Evolutionary conservation across 805 yeast species (phyloP).

Genomic region (Myxozyma lipomycoides): DNA sequence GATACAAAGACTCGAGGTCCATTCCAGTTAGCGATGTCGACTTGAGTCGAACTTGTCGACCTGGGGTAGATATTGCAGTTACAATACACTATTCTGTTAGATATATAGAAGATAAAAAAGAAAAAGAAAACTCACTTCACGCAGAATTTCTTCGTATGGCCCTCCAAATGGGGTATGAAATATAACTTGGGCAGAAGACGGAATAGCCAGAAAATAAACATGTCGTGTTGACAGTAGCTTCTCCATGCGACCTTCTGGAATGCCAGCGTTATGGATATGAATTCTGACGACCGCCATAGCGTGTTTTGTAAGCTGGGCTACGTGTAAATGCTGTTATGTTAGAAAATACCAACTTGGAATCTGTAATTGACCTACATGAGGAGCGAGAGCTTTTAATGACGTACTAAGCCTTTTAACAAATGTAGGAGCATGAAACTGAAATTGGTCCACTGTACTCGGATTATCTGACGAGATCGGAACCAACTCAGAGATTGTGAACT

Average conservation of each 20-base stretch:
- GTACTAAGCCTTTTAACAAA: constrained; percentile 8
- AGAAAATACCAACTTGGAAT: neutral
- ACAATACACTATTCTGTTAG: constrained; percentile 13
- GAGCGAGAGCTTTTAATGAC: constrained; percentile 10
- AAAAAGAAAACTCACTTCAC: constrained; percentile 6
- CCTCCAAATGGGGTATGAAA: constrained; percentile 22
- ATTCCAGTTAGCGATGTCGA: constrained; percentile 18
- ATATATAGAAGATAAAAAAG: neutral
- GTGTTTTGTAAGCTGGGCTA: constrained; percentile 17
- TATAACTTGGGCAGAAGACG: constrained; percentile 9
- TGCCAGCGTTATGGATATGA: constrained; percentile 11
- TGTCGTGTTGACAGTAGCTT: constrained; percentile 5
- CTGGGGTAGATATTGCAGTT: constrained; percentile 15
- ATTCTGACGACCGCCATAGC: constrained; percentile 21
- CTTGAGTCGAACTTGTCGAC: constrained; percentile 9
- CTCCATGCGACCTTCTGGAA: neutral
- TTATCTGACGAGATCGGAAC: neutral
- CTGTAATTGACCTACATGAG: constrained; percentile 6
- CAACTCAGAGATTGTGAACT: neutral
- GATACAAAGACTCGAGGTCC: constrained; percentile 14
- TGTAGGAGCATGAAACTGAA: constrained; percentile 18
- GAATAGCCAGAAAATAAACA: constrained; percentile 16
- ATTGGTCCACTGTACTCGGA: too few species aligned
- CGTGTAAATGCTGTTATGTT: constrained; percentile 22
- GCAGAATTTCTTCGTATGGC: constrained; percentile 15